These are phyloP conservation scores for Phialophora tarda DNA, from an alignment of 2,329 filamentous ascomycete genomes.

Conservation along the genomic window DNA sequence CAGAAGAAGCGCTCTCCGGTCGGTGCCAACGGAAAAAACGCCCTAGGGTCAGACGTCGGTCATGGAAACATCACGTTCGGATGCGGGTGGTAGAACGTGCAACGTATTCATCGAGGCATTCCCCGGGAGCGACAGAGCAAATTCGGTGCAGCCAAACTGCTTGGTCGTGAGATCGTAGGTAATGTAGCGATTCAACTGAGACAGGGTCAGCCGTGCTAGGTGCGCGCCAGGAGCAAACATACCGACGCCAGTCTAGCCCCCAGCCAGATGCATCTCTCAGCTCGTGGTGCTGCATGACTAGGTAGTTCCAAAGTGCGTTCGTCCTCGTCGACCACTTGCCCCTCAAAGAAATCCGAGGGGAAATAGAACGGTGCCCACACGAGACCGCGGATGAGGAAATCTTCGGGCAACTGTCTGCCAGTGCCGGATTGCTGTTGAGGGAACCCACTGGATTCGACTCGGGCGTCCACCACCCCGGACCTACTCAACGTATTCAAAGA, in stretches of 20 bases:
- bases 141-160: slow-evolving; percentile 44
- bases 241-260: slow-evolving; percentile 53
- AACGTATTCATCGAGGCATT: slow-evolving; percentile 24
- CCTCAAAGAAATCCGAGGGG: slow-evolving; percentile 58
- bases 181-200: slow-evolving; percentile 47
- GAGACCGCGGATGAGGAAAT: slow-evolving; percentile 62
- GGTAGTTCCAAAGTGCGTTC: slow-evolving; percentile 59
- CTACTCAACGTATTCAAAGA: slow-evolving; percentile 62
- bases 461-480: slow-evolving; percentile 45
- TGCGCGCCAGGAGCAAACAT: slow-evolving; percentile 29
- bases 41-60: slow-evolving; percentile 21
- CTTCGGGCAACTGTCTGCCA: slow-evolving; percentile 61
- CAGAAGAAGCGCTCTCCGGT: not conserved
- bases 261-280: slow-evolving; percentile 59
- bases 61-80: slow-evolving; percentile 26
- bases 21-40: not conserved
- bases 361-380: slow-evolving; percentile 60
- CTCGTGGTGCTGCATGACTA: slow-evolving; percentile 55
- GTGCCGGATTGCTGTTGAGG: slow-evolving; percentile 49
- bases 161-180: slow-evolving; percentile 43
- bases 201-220: slow-evolving; percentile 27
- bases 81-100: slow-evolving; percentile 16
- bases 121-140: slow-evolving; percentile 21
- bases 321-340: slow-evolving; percentile 59
- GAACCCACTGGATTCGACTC: slow-evolving; percentile 50